These are phyloP conservation scores for Sporothrix schenckii DNA, from an alignment of 2,329 filamentous ascomycete species.

Conservation along the genomic window DNA sequence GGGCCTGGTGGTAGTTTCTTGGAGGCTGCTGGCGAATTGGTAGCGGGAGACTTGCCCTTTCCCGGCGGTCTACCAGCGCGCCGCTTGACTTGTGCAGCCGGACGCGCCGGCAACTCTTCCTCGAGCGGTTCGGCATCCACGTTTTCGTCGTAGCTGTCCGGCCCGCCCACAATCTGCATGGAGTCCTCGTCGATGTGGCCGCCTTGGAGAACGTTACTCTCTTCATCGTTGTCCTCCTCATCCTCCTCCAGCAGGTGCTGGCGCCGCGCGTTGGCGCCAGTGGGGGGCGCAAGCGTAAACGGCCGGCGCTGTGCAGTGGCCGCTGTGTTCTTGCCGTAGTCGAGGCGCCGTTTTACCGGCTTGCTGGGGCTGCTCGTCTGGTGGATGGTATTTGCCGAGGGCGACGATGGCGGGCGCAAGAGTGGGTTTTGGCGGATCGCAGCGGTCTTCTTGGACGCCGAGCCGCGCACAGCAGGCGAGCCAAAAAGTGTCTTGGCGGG, in stretches of 20 bases:
- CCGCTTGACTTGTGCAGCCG: constrained; percentile 29
- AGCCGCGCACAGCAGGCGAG: constrained; percentile 59
- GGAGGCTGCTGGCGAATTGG: constrained; percentile 12
- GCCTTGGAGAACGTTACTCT: constrained; percentile 22
- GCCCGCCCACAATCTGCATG: constrained; percentile 46
- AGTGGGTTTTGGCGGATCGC: constrained; percentile 52
- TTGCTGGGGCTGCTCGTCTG: constrained; percentile 40
- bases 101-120: constrained; percentile 35
- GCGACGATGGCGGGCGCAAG: constrained; percentile 57
- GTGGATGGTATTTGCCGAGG: constrained; percentile 44
- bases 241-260: constrained; percentile 30
- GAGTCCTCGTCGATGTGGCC: constrained; percentile 47
- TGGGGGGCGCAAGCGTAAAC: constrained; percentile 20
- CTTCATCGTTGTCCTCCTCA: constrained; percentile 40
- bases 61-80: constrained; percentile 38
- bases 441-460: constrained; percentile 8
- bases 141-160: constrained; percentile 5
- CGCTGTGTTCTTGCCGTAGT: constrained; percentile 49
- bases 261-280: constrained; percentile 29
- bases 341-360: constrained; percentile 57
- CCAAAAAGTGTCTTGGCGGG: constrained; percentile 65
- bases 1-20: constrained; percentile 19
- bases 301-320: constrained; percentile 37
- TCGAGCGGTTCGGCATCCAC: constrained; percentile 32
- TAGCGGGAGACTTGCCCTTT: constrained; percentile 36